Evolutionary conservation across 306 rosid species (phyloP), one percentile per base, ranked within the genome.

Genomic region (Begonia fuchsioides): DNA sequence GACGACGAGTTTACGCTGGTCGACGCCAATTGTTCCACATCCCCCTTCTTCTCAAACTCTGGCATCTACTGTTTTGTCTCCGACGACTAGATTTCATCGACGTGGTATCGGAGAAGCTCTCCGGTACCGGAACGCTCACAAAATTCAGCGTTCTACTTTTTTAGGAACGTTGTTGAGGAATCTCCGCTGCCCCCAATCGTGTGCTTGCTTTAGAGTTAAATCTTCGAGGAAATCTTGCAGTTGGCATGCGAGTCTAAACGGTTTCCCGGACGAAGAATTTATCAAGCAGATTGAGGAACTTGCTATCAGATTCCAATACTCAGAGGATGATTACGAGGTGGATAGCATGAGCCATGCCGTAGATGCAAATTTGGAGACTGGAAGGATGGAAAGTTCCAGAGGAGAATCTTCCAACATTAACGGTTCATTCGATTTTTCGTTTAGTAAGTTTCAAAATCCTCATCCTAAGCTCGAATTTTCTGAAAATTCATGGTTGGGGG

Each of bases 251-350:
- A 70, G 70, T 68, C 55, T 76, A 11, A 74, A 75, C 14, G 66
- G 77, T 0, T 82, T 77, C 49, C 79, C 96, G 1, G 94, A 82
- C 14, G 98, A 92, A 17, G 93, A 86, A 44, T 92, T 85, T 65
- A 73, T 77, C 0, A 79, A 72, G 77, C 75, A 73, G 51, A 77
- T 86, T 15, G 86, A 77, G 19, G 96, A 92, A 41, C 52, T 86
- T 32, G 73, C 93, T 0, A 63, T 82, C 12, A 61, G 79, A 41
- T 92, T 82, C 66, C 87, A 85, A 38, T 43, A 65, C 3, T 63
- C 81, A 0, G 62, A 43, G 1, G 69, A 66, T 3, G 52, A 19
- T 10, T 52, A 50, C 5, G 51, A 17, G 15, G 10, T 44, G 16
- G 13, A 12, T 43, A 43, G 15, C 20, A 54, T 60, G 9, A 35